phyloP scores from a whole-genome alignment of 1,139 yeast species.

The Zygosaccharomyces sapae region DNA sequence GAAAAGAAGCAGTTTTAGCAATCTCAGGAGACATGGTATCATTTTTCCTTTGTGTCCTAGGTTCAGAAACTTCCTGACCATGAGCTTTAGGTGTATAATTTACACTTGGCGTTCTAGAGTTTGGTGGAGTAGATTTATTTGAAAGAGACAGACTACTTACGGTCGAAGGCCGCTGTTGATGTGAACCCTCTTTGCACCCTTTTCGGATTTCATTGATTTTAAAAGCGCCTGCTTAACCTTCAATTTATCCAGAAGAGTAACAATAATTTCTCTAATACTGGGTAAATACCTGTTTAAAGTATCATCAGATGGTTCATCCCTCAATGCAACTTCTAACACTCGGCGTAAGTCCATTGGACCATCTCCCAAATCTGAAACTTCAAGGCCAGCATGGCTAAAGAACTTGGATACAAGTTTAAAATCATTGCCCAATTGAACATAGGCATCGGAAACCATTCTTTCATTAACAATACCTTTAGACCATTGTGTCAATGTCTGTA shows the following conservation, averaged over 20 bases:
- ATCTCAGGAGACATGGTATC: neutral
- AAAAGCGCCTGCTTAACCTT: conserved; percentile 69
- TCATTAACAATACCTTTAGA: conserved; percentile 76
- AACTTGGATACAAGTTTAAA: conserved; percentile 82
- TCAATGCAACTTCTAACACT: conserved; percentile 79
- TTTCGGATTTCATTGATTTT: conserved; percentile 33
- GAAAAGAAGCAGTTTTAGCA: neutral
- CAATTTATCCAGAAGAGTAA: conserved; percentile 70
- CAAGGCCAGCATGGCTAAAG: conserved; percentile 63
- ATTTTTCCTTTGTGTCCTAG: conserved; percentile 1
- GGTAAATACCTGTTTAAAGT: conserved; percentile 80
- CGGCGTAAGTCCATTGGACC: conserved; percentile 69
- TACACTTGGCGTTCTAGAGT: conserved; percentile 3
- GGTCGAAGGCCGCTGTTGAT: conserved; percentile 15
- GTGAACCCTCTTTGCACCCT: conserved; percentile 14
- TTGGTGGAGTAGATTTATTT: conserved; percentile 10
- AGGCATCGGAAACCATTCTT: conserved; percentile 82
- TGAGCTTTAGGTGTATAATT: conserved; percentile 3
- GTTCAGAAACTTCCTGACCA: conserved; percentile 3
- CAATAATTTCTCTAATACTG: conserved; percentile 80
- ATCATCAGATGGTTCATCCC: conserved; percentile 82
- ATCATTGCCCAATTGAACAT: conserved; percentile 90
- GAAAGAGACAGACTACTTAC: conserved; percentile 15
- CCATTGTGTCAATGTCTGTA: conserved; percentile 89
- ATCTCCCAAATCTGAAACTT: conserved; percentile 67